Percentiles rank a stretch among this genome's conserved stretches.
Evolutionary conservation across 768 basidiomycete genomes (phyloP).

Genomic region (Mycena pura): DNA sequence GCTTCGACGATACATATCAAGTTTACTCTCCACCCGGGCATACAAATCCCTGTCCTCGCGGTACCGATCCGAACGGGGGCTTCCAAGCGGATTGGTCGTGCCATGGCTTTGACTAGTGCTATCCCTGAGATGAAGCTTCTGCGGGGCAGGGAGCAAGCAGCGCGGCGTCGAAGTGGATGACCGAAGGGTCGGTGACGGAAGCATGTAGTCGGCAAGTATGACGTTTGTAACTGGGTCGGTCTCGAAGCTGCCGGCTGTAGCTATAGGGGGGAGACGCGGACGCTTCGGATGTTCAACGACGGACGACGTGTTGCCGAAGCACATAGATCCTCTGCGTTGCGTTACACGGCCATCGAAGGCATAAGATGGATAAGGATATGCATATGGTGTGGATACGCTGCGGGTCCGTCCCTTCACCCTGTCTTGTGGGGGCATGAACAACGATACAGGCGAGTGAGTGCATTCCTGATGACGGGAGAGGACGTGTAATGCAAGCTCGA

Average conservation of each 20-base stretch:
- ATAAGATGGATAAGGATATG: conserved; percentile 14
- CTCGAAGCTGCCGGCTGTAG: conserved; percentile 9
- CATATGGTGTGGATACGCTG: neutral
- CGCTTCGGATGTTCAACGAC: neutral
- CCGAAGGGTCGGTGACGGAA: conserved; percentile 17
- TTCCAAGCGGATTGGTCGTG: conserved; percentile 12
- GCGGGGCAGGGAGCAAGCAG: conserved; percentile 25
- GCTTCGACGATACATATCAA: conserved; percentile 5
- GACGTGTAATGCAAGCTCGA: conserved; percentile 27
- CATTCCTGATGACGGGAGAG: conserved; percentile 25
- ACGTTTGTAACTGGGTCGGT: conserved; percentile 7
- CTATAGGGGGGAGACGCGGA: conserved; percentile 16
- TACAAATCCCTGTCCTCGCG: conserved; percentile 8
- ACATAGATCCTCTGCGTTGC: too few relatives aligned
- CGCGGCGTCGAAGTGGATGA: conserved; percentile 18
- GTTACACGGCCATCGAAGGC: too few relatives aligned
- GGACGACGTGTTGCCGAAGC: neutral
- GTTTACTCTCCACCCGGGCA: conserved; percentile 14
- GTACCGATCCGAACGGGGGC: neutral
- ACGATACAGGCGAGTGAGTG: conserved; percentile 25
- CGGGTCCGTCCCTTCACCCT: neutral
- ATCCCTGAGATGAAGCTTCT: conserved; percentile 17
- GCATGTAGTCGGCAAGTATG: conserved; percentile 16
- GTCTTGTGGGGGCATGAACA: conserved; percentile 26
- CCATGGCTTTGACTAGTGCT: neutral